These are phyloP conservation scores for Protomyces arabidopsidicola DNA, from an alignment of 1,139 yeast species.

Conservation along the genomic window DNA sequence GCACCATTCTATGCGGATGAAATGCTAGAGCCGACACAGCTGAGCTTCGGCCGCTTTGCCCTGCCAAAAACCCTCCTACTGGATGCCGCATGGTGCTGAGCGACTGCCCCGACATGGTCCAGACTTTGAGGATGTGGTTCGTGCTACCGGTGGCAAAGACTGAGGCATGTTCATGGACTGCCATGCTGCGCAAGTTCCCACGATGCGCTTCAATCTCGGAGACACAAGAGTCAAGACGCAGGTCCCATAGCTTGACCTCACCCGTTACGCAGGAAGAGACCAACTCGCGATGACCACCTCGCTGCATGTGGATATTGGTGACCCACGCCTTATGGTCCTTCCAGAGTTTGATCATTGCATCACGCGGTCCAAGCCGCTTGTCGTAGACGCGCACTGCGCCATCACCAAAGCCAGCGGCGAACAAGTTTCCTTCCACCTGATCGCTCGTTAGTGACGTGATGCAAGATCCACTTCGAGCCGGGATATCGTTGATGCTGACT, in stretches of 20 bases:
- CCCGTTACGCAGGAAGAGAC: conserved; percentile 82
- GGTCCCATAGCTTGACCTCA: conserved; percentile 82
- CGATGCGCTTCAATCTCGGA: conserved; percentile 58
- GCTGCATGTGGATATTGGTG: conserved; percentile 83
- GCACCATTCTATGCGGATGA: conserved; percentile 93
- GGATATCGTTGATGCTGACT: conserved; percentile 76
- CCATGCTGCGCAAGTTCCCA: conserved; percentile 64
- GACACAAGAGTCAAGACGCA: conserved; percentile 68
- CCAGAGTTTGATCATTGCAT: conserved; percentile 84
- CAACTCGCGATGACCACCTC: conserved; percentile 91
- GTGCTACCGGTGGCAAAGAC: conserved; percentile 56
- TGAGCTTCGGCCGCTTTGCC: conserved; percentile 39
- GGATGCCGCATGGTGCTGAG: conserved; percentile 57
- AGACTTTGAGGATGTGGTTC: conserved; percentile 56
- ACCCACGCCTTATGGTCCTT: conserved; percentile 58
- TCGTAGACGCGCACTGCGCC: conserved; percentile 89
- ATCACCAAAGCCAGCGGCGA: conserved; percentile 90
- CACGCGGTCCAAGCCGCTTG: conserved; percentile 75
- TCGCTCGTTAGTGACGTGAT: conserved; percentile 88
- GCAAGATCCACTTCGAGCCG: conserved; percentile 86
- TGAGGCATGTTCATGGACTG: conserved; percentile 95
- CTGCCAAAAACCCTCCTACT: conserved; percentile 42
- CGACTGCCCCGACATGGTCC: conserved; percentile 80
- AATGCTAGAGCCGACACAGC: conserved; percentile 65
- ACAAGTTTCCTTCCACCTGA: conserved; percentile 89